A percentile compares a stretch with the other conserved stretches of the same genome.
phyloP scores from a whole-genome alignment of 225 moss, liverwort and hornwort species.

The Marchantia polymorpha region DNA sequence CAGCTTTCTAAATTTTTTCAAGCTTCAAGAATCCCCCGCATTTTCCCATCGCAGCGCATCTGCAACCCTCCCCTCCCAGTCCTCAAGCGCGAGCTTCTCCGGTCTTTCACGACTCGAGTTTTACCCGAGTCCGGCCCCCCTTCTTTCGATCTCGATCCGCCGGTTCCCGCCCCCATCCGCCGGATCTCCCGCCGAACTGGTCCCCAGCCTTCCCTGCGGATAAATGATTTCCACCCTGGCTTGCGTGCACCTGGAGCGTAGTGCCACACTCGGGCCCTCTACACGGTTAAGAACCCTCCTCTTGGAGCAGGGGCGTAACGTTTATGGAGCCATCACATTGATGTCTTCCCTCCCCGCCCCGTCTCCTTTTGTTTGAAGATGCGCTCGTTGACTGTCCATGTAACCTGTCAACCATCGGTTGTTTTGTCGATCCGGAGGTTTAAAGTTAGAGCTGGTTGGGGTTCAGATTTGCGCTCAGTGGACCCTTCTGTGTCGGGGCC shows the following conservation, averaged over 20 bases:
- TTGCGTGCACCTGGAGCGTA: conserved; percentile 3
- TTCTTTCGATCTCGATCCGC: not conserved
- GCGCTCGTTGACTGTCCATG: conserved; percentile 3
- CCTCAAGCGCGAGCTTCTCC: not conserved
- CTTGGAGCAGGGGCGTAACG: not conserved
- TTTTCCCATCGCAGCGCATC: conserved; percentile 4
- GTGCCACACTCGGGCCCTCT: not conserved
- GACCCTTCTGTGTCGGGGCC: not conserved
- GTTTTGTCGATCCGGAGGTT: not conserved
- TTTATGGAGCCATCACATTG: not conserved
- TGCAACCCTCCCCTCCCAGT: not conserved
- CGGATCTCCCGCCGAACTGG: not conserved
- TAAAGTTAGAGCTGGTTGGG: not conserved
- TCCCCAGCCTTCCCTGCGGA: not conserved
- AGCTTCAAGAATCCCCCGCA: conserved; percentile 45
- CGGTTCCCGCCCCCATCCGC: not conserved
- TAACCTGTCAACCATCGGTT: conserved; percentile 2
- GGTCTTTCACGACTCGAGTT: conserved; percentile 2
- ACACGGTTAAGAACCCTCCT: not conserved
- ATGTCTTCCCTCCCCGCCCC: too few species aligned
- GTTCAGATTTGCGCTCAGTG: not conserved
- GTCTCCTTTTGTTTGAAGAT: not conserved
- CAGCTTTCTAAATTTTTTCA: conserved; percentile 21
- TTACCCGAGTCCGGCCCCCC: not conserved
- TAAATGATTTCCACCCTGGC: conserved; percentile 6